Conservation (phyloP, 306 rosid genomes). For the Rubus parviflorus region DNA sequence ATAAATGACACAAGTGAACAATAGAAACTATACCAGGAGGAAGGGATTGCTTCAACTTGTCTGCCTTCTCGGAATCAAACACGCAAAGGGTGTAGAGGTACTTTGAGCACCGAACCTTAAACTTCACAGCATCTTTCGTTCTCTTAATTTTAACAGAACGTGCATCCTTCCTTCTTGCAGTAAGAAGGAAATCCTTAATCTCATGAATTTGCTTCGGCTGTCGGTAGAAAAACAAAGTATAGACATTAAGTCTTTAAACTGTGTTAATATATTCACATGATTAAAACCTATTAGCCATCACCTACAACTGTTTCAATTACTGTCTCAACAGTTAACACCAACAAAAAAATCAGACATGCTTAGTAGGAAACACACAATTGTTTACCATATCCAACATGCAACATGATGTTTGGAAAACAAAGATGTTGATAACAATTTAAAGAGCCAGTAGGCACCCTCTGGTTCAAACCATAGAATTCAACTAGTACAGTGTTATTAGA, state of each 20-base stretch:
- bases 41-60: constrained; percentile 90
- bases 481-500: background rate
- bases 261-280: background rate
- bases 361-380: background rate
- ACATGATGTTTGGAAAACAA: background rate
- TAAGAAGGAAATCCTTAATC: constrained; percentile 91
- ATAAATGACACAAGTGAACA: background rate
- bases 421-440: background rate
- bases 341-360: background rate
- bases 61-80: constrained; percentile 74
- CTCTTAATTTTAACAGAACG: constrained; percentile 80
- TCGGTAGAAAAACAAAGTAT: background rate
- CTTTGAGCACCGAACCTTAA: constrained; percentile 87
- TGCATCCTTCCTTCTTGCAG: constrained; percentile 88
- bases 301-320: background rate
- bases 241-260: background rate
- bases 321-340: background rate
- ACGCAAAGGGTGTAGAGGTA: constrained; percentile 92
- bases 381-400: background rate
- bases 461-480: background rate
- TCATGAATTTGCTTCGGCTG: constrained; percentile 94
- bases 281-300: background rate
- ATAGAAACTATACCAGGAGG: constrained; percentile 60
- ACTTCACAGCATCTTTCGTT: constrained; percentile 81
- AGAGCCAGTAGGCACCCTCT: background rate